Conservation (phyloP, 2,329 filamentous ascomycete genomes). For the Apiospora arundinis region DNA sequence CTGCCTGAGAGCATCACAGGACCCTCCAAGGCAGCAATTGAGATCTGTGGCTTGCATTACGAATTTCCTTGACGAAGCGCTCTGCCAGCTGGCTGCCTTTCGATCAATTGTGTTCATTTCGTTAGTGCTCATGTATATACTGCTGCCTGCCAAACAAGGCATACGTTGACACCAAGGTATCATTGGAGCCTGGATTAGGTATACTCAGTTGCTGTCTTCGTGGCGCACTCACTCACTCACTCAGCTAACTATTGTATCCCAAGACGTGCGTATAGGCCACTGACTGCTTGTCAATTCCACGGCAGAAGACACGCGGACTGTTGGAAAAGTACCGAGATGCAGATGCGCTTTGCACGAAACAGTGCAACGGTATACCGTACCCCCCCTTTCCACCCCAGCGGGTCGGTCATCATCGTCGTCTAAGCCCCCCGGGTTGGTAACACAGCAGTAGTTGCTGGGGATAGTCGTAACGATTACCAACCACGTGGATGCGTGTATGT, state of each 20-base stretch:
- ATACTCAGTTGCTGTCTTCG: not conserved
- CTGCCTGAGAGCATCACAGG: conserved; percentile 1
- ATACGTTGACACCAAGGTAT: not conserved
- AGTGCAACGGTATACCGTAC: not conserved
- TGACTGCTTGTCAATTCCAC: not conserved
- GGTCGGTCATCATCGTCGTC: not conserved
- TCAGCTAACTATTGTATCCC: not conserved
- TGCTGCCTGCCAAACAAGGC: conserved; percentile 1
- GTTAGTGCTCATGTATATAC: not conserved
- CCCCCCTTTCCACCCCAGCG: not conserved
- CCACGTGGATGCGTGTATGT: not conserved
- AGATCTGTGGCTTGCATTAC: not conserved
- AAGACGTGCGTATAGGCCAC: too few species aligned
- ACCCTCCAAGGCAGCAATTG: not conserved
- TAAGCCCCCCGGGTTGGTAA: not conserved
- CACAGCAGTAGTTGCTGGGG: not conserved
- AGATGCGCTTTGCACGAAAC: not conserved
- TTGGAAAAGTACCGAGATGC: not conserved
- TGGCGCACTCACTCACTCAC: not conserved
- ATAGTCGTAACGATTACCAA: not conserved
- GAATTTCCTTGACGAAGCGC: not conserved
- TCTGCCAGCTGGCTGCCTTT: too few species aligned
- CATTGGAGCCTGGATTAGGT: not conserved
- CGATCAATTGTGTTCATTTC: too few species aligned
- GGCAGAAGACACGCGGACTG: not conserved